Conservation (phyloP, 495 filamentous ascomycete species). For the Lepraria neglecta region DNA sequence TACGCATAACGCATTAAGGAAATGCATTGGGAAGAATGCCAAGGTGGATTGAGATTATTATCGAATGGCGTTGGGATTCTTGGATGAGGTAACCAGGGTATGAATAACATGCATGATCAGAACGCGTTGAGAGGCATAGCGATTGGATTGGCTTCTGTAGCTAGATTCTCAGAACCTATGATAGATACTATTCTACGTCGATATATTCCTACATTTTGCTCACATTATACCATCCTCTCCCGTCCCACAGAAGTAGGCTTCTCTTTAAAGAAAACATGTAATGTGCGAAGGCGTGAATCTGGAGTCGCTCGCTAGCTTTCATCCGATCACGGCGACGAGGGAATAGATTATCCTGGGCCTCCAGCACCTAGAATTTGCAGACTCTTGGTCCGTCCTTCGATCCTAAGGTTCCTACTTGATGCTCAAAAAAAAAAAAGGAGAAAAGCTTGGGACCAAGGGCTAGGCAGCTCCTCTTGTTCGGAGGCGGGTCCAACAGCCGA, state of each 20-base stretch:
- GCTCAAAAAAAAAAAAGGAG: too few relatives aligned
- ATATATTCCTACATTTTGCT: not conserved
- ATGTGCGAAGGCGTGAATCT: too few relatives aligned
- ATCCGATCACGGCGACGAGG: too few relatives aligned
- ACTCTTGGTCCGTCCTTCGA: too few relatives aligned
- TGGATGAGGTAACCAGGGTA: not conserved
- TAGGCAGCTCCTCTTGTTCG: too few relatives aligned
- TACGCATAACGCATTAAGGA: constrained; percentile 27
- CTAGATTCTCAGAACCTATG: not conserved
- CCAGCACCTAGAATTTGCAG: too few relatives aligned
- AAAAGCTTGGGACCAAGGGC: too few relatives aligned
- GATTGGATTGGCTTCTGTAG: not conserved
- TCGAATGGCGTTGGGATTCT: not conserved
- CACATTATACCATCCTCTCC: not conserved
- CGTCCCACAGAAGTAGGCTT: too few relatives aligned
- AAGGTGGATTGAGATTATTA: not conserved
- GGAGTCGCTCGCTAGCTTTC: not conserved
- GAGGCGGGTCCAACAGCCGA: too few relatives aligned
- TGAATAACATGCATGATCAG: not conserved
- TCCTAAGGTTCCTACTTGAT: too few relatives aligned
- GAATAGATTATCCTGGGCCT: too few relatives aligned
- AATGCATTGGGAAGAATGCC: not conserved
- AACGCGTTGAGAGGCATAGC: constrained; percentile 6
- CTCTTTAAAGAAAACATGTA: too few relatives aligned
- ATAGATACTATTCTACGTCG: not conserved